These are phyloP conservation scores for Termitomyces sp. DNA, from an alignment of 768 basidiomycete species.

Conservation along the genomic window DNA sequence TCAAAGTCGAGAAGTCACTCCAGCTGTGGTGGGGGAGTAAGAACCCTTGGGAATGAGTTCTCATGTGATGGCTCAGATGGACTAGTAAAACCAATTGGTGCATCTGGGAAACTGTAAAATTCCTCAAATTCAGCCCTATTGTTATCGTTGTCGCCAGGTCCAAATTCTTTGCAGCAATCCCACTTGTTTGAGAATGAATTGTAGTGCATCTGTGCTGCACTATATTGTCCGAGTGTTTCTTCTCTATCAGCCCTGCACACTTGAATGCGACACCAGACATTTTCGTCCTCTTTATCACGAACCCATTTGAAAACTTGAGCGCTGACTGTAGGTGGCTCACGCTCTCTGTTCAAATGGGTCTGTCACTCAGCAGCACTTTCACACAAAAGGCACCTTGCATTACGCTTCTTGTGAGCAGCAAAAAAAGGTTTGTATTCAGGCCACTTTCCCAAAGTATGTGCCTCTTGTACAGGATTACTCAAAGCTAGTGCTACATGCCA, in stretches of 20 bases:
- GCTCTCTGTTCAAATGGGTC: not conserved
- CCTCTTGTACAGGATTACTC: not conserved
- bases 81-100: no score
- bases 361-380: not conserved
- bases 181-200: no score
- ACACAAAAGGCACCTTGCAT: not conserved
- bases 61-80: not conserved
- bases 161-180: no score
- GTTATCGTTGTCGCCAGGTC: conserved; percentile 4
- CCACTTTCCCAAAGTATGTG: not conserved
- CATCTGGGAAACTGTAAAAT: no score
- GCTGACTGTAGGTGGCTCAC: not conserved
- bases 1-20: not conserved
- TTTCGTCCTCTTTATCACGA: not conserved
- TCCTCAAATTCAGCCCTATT: no score
- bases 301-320: conserved; percentile 13
- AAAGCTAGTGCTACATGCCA: no score
- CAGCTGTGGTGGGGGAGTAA: not conserved
- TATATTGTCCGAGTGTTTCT: no score
- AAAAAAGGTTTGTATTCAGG: not conserved
- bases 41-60: not conserved
- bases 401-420: not conserved
- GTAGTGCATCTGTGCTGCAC: no score
- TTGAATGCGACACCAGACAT: not conserved
- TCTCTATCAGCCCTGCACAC: not conserved